Evolutionary conservation across 2,329 filamentous ascomycete genomes (phyloP), one percentile per base, ranked within the genome.

Genomic region (Ophiostoma himal-ulmi): DNA sequence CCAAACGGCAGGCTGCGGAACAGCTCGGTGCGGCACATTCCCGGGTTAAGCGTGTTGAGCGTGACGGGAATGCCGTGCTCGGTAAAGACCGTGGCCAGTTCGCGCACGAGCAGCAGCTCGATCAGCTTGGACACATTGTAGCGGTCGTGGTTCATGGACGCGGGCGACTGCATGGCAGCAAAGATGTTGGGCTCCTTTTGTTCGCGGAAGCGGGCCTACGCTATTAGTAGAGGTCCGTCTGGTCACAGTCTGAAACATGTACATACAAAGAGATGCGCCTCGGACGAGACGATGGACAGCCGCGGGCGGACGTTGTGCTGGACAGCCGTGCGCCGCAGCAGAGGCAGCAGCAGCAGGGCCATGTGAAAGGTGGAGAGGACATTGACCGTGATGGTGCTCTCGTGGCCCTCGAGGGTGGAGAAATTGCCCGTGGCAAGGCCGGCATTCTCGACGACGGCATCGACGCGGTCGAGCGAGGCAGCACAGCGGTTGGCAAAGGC

Each of bases 361-460:
- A 85, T 76, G 37, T 85, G 75, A 48, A 82, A 80, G 0, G 81
- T 84, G 3, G 78, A 79, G 48, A 85, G 76, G 22, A 84, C 80
- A 73, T 85, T 85, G 65, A 84, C 79, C 3, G 80, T 81, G 67
- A 84, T 74, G 37, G 77, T 80, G 17, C 74, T 74, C 75, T 85
- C 83, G 69, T 80, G 78, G 2, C 81, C 82, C 26, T 75, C 72
- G 57, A 76, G 68, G 39, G 69, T 62, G 17, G 69, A 62, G 48
- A 22, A 70, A 4, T 54, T 22, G 7, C 70, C 71, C 30, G 71
- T 72, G 8, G 75, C 73, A 1, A 82, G 69, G 22, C 76, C 78
- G 1, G 82, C 83, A 68, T 83, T 84, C 67, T 79, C 76, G 8
- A 84, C 71, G 0, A 84, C 72, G 2, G 78, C 76, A 70, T 84